Evolutionary conservation across 192 early-diverging fungal genomes (phyloP).

Genomic region (Piromyces finnis): DNA sequence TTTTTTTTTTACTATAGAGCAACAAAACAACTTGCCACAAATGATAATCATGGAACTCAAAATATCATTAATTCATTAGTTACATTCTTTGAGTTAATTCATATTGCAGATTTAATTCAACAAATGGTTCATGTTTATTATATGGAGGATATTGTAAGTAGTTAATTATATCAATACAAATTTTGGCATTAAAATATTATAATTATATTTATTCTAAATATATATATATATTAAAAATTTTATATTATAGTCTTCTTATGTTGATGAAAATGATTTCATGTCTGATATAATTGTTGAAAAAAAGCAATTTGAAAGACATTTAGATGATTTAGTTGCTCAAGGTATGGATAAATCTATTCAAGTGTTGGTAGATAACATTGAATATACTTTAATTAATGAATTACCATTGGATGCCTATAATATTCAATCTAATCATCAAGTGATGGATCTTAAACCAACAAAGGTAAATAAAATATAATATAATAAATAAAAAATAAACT

Average conservation of each 20-base stretch:
- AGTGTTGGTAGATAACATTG: slow-evolving; percentile 67
- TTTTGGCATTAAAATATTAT: too few species aligned
- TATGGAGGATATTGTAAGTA: slow-evolving; percentile 63
- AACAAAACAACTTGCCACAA: slow-evolving; percentile 12
- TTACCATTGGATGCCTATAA: slow-evolving; percentile 58
- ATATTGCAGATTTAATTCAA: slow-evolving; percentile 78
- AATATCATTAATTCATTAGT: slow-evolving; percentile 35
- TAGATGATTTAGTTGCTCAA: slow-evolving; percentile 77
- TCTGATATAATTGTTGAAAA: slow-evolving; percentile 84
- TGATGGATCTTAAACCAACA: slow-evolving; percentile 52
- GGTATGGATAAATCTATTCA: slow-evolving; percentile 86
- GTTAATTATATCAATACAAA: too few species aligned
- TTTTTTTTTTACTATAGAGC: slow-evolving; percentile 25
- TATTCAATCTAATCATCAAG: slow-evolving; percentile 28
- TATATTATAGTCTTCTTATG: slow-evolving; percentile 45
- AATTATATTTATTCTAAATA: too few species aligned
- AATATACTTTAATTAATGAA: slow-evolving; percentile 56
- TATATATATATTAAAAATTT: too few species aligned
- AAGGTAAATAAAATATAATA: slow-evolving; percentile 14
- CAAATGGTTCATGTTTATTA: slow-evolving; percentile 93
- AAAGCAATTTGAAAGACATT: slow-evolving; percentile 59
- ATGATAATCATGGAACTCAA: slow-evolving; percentile 13
- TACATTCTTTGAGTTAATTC: slow-evolving; percentile 87
- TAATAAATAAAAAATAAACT: neutral
- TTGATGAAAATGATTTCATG: slow-evolving; percentile 83